These are phyloP conservation scores for Stephanodiscus minutulus DNA, from an alignment of 108 stramenopile genomes.

Conservation along the genomic window DNA sequence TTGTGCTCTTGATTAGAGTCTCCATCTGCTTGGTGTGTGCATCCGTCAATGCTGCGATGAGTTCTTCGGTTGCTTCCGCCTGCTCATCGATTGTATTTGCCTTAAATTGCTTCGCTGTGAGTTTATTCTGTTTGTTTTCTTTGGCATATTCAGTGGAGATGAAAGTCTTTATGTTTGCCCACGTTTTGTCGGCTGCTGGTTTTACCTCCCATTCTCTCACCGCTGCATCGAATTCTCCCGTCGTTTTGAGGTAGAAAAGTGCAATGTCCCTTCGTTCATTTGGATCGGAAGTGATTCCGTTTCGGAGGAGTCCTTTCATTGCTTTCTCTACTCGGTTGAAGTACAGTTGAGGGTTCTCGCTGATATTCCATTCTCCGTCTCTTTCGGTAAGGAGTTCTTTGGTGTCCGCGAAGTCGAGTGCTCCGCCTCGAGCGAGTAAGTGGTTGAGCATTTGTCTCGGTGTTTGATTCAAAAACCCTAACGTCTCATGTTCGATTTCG, in stretches of 20 bases:
- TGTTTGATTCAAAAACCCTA: no score
- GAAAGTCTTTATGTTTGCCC: neutral
- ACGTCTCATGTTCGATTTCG: no score
- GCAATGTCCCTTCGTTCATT: neutral
- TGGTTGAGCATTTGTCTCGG: no score
- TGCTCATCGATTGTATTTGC: neutral
- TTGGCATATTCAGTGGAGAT: no score
- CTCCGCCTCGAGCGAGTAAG: no score
- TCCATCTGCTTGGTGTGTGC: neutral
- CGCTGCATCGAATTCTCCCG: constrained; percentile 2
- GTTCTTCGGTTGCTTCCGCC: neutral
- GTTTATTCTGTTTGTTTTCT: neutral
- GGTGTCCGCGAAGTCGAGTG: no score
- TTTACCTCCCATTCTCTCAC: constrained; percentile 2
- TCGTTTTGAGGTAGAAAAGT: neutral
- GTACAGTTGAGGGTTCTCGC: neutral
- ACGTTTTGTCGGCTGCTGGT: neutral
- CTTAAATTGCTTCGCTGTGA: neutral
- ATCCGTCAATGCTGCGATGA: neutral
- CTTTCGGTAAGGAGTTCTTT: no score
- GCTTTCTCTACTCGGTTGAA: constrained; percentile 2
- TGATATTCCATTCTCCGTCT: no score
- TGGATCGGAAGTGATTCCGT: neutral
- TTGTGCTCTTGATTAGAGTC: neutral
- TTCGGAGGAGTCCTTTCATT: neutral